Percentiles rank a stretch among this genome's conserved stretches.
Evolutionary conservation across 2,329 filamentous ascomycete genomes (phyloP).

Genomic region (Colletotrichum sidae): DNA sequence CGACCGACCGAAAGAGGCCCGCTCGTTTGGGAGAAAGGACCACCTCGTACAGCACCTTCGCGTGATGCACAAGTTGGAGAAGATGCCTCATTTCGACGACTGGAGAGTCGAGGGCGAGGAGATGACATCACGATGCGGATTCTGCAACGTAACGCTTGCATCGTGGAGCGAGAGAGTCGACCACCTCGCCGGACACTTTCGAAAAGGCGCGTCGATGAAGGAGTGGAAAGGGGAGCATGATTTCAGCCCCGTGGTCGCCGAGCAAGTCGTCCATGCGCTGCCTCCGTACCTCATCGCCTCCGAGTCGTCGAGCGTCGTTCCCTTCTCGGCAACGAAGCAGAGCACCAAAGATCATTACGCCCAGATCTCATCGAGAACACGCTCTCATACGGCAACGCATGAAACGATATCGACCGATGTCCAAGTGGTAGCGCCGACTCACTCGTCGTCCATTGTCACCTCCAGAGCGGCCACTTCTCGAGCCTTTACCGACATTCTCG

Average conservation of each 20-base stretch:
- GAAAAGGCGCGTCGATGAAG: conserved; percentile 42
- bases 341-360: conserved; percentile 40
- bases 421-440: not conserved
- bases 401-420: not conserved
- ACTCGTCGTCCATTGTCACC: not conserved
- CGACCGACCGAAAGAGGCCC: conserved; percentile 26
- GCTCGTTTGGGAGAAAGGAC: conserved; percentile 45
- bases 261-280: conserved; percentile 40
- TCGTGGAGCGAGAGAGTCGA: conserved; percentile 45
- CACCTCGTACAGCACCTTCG: conserved; percentile 47
- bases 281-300: conserved; percentile 43
- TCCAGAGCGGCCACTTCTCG: conserved; percentile 23
- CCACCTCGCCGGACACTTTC: conserved; percentile 45
- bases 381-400: not conserved
- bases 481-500: conserved; percentile 22
- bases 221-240: conserved; percentile 45
- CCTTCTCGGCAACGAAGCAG: conserved; percentile 43
- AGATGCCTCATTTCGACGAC: conserved; percentile 51
- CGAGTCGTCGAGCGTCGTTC: conserved; percentile 40
- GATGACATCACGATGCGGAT: conserved; percentile 45
- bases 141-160: conserved; percentile 41
- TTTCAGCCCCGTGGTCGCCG: conserved; percentile 41
- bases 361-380: conserved; percentile 32
- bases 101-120: conserved; percentile 43
- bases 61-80: conserved; percentile 49